A percentile compares a stretch with the other conserved stretches of the same genome.
These are phyloP conservation scores for Fragilariopsis cylindrus DNA, from an alignment of 108 stramenopile genomes.

Conservation along the genomic window DNA sequence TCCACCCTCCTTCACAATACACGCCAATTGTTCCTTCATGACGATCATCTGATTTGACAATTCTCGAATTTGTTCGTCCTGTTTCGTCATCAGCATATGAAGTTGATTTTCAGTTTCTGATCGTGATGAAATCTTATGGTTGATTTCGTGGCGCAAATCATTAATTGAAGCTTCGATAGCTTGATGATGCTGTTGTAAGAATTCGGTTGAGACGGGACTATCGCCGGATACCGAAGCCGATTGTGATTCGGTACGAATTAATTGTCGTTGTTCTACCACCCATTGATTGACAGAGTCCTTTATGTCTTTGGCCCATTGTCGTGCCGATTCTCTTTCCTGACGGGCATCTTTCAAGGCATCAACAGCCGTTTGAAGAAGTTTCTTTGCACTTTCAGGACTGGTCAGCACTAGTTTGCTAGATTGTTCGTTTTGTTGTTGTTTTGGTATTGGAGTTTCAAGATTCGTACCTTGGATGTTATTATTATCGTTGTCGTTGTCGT, in stretches of 20 bases:
- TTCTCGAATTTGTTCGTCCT: slow-evolving; percentile 25
- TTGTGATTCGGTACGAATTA: slow-evolving; percentile 22
- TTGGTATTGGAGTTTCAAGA: not conserved
- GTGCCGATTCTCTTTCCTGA: slow-evolving; percentile 40
- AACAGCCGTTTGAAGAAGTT: slow-evolving; percentile 29
- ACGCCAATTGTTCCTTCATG: slow-evolving; percentile 17
- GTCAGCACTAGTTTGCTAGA: slow-evolving; percentile 9
- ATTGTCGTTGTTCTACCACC: slow-evolving; percentile 41
- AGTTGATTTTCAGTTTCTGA: slow-evolving; percentile 22
- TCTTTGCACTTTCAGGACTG: slow-evolving; percentile 32
- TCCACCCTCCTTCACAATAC: not conserved
- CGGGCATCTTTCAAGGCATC: slow-evolving; percentile 38
- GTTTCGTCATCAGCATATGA: slow-evolving; percentile 24
- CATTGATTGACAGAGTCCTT: slow-evolving; percentile 43
- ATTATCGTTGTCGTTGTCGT: not conserved
- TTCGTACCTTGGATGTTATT: not conserved
- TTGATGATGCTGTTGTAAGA: slow-evolving; percentile 15
- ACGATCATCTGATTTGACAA: slow-evolving; percentile 19
- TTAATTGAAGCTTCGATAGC: slow-evolving; percentile 30
- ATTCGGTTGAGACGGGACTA: not conserved
- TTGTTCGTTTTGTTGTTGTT: not conserved
- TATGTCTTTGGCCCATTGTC: slow-evolving; percentile 43
- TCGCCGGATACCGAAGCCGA: slow-evolving; percentile 13
- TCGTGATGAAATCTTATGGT: not conserved
- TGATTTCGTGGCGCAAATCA: slow-evolving; percentile 27